Evolutionary conservation across 202 grass and related monocot genomes (phyloP).

Genomic region (Musa balbisiana): DNA sequence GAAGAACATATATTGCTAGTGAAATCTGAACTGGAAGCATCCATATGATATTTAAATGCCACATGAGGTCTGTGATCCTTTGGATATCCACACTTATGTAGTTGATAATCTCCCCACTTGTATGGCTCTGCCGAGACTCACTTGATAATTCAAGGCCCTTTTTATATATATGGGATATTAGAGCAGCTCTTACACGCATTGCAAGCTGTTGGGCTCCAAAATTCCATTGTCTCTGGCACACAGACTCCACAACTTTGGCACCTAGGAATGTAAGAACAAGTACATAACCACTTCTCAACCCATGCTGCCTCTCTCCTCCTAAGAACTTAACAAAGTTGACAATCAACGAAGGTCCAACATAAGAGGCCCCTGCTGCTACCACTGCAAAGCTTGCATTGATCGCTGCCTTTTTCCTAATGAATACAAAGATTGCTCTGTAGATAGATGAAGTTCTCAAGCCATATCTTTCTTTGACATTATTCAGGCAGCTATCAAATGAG

Average conservation of each 20-base stretch:
- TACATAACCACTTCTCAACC: constrained; percentile 61
- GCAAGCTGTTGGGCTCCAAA: constrained; percentile 66
- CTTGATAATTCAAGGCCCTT: constrained; percentile 76
- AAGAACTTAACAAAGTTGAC: constrained; percentile 77
- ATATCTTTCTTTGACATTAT: constrained; percentile 45
- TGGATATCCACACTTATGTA: constrained; percentile 97
- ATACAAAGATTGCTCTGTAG: constrained; percentile 70
- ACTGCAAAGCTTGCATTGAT: constrained; percentile 76
- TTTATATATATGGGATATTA: constrained; percentile 85
- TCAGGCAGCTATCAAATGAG: constrained; percentile 58
- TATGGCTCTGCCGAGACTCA: constrained; percentile 67
- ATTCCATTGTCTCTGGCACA: constrained; percentile 69
- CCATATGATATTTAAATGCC: constrained; percentile 85
- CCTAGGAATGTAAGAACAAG: constrained; percentile 57
- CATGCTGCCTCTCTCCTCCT: constrained; percentile 54
- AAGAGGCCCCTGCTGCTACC: constrained; percentile 62
- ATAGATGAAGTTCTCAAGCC: constrained; percentile 54
- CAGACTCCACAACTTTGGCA: constrained; percentile 77
- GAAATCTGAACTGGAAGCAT: constrained; percentile 91
- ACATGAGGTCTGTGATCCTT: constrained; percentile 76
- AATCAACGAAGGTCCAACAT: constrained; percentile 91
- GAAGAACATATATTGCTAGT: constrained; percentile 72
- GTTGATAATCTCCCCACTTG: constrained; percentile 94
- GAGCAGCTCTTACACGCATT: constrained; percentile 62
- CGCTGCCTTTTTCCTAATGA: constrained; percentile 58